Evolutionary conservation across 2,329 filamentous ascomycete genomes (phyloP), one percentile per base, ranked within the genome.

Genomic region (Aspergillus glaucus): DNA sequence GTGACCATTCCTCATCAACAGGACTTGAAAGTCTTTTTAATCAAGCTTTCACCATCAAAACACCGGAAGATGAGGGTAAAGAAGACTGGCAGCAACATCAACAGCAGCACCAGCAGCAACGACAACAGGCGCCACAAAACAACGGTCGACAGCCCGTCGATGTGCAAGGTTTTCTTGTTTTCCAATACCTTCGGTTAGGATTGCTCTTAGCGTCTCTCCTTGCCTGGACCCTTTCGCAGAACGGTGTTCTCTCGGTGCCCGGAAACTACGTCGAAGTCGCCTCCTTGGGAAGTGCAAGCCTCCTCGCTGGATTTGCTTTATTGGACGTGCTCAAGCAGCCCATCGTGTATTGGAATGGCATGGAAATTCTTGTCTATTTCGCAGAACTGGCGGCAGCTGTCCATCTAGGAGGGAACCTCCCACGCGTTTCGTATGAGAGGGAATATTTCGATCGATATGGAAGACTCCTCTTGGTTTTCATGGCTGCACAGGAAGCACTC

Each of bases 21-120:
- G 74, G 73, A 6, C 56, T 77, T 9, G 74, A 77, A 55, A 66
- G 59, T 37, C 55, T 76, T 21, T 75, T 77, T 56, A 69, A 73
- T 43, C 62, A 62, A 24, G 65, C 73, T 3, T 76, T 76, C 48
- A 71, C 68, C 58, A 61, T 65, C 47, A 57, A 63, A 53, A 56
- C 60, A 43, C 51, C 63, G 12, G 61, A 64, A 42, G 59, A 67
- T 34, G 55, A 55, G 5, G 57, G 54, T 1, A 53, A 56, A 22
- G 48, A 52, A 22, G 46, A 55, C 6, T 61, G 59, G 55, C 50
- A 55, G 22, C 52, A 57, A 22, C 22, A 30, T 4, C 26, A 10
- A 7, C 26, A 28, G 8, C 26, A 28, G 9, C 26, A 30, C 9
- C 26, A 30, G 10, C 26, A 30, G 26, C 26, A 30, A 30, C 10